Base-by-base conservation (phyloP, 257 asterid species). In the Plectranthus barbatus region DNA sequence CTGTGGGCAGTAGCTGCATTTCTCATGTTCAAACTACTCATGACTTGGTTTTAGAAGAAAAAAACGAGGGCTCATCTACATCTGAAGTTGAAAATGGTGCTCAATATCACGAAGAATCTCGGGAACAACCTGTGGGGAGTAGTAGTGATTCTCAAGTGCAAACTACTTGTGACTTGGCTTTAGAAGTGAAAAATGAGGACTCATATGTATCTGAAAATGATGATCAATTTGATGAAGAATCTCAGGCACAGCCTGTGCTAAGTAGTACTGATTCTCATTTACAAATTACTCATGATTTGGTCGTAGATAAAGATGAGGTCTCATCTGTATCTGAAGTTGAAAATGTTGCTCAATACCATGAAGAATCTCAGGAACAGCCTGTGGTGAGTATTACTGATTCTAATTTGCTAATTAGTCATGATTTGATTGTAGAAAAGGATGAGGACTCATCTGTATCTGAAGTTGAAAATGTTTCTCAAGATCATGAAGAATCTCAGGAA, bases 181-280 rank as follows among this genome's bases (percentile, higher is more conserved):
- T 48, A 18, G 65, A 70, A 67, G 73, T 23, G 39, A 63, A 39
- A 62, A 4, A 7, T 42, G 75, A 67, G 67, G 62, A 65, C 17
- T 31, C 37, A 9, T 40, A 23, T 58, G 73, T 33, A 40, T 49
- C 68, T 31, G 72, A 62, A 60, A 67, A 58, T 33, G 62, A 42
- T 24, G 63, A 29, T 63, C 75, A 53, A 33, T 48, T 33, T 58
- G 62, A 52, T 52, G 77, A 71, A 18, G 77, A 74, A 51, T 34
- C 47, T 53, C 60, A 42, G 5, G 33, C 48, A 51, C 57, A 47
- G n/a, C 51, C 64, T 48, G 67, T 13, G 18, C 19, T 42, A 19
- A 42, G 48, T 42, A 14, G 48, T n/a, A 2, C 31, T 26, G 31
- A 26, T 26, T 26, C 31, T 26, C 31, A 26, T 26, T 26, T 26